These are phyloP conservation scores for Candida multigemmis DNA, from an alignment of 805 yeast genomes.

Conservation along the genomic window DNA sequence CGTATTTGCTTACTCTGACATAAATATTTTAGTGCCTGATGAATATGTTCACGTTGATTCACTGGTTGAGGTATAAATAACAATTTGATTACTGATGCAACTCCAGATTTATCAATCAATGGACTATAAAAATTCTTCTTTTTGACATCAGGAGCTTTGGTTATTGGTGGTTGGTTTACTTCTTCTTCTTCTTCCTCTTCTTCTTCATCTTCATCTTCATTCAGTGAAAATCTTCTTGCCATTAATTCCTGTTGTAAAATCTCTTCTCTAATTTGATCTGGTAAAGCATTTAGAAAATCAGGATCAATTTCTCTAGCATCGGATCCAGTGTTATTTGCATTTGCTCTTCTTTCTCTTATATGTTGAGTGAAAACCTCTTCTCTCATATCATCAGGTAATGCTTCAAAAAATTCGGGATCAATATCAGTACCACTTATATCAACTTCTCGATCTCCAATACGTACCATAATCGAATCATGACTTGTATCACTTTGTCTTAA, in stretches of 20 bases:
- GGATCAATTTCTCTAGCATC: constrained; percentile 64
- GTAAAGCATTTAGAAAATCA: constrained; percentile 73
- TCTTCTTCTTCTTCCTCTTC: constrained; percentile 8
- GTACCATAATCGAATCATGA: constrained; percentile 51
- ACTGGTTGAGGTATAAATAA: constrained; percentile 66
- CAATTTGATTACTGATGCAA: constrained; percentile 61
- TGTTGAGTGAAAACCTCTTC: constrained; percentile 88
- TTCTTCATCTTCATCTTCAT: constrained; percentile 12
- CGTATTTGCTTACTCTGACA: constrained; percentile 76
- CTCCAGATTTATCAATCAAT: constrained; percentile 65
- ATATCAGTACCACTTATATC: constrained; percentile 87
- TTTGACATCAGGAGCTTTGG: constrained; percentile 6
- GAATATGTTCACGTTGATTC: constrained; percentile 51
- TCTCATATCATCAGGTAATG: constrained; percentile 86
- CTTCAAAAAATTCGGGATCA: constrained; percentile 84
- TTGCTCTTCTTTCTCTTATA: constrained; percentile 61
- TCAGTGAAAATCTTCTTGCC: constrained; percentile 26
- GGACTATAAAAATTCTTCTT: constrained; percentile 43
- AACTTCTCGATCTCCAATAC: constrained; percentile 68
- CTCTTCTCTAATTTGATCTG: constrained; percentile 56
- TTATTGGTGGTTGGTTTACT: no score
- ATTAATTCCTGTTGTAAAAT: constrained; percentile 50
- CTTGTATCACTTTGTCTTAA: constrained; percentile 2
- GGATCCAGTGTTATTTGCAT: constrained; percentile 35
- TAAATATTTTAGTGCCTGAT: constrained; percentile 55